These are phyloP conservation scores for Ophiostoma himal-ulmi DNA, from an alignment of 2,329 filamentous ascomycete species.

Conservation along the genomic window DNA sequence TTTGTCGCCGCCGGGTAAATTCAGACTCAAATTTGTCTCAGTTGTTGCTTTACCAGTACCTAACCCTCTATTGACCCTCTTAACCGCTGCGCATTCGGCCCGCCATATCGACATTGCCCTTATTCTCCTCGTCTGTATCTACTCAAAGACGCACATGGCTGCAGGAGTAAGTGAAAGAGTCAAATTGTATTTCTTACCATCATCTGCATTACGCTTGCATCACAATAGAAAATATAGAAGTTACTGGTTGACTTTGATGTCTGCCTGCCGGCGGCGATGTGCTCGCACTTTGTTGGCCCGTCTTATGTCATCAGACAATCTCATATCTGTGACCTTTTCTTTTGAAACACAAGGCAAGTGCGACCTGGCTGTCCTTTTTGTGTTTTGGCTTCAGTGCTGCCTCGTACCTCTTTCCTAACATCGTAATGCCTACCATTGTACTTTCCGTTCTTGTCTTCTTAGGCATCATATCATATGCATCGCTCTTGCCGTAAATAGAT, in stretches of 20 bases:
- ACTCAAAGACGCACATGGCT: neutral
- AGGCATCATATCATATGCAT: neutral
- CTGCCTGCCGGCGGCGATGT: neutral
- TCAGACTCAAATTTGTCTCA: neutral
- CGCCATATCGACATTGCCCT: neutral
- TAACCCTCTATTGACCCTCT: neutral
- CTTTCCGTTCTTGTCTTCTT: neutral
- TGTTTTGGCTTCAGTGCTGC: neutral
- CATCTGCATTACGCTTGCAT: neutral
- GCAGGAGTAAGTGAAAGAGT: neutral
- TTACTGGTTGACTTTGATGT: neutral
- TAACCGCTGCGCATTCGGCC: too few relatives aligned
- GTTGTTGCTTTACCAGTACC: neutral
- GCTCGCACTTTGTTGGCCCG: slow-evolving; percentile 2
- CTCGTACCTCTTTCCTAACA: neutral
- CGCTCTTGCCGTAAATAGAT: neutral
- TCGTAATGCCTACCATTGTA: neutral
- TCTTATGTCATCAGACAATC: neutral
- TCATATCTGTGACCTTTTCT: neutral
- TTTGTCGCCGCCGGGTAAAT: neutral
- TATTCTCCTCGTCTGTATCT: neutral
- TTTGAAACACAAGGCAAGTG: neutral
- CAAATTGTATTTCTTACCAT: neutral
- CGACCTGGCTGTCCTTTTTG: neutral
- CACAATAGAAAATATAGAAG: too few relatives aligned